Conservation (phyloP, 2,329 filamentous ascomycete genomes). For the Elsinoe australis region DNA sequence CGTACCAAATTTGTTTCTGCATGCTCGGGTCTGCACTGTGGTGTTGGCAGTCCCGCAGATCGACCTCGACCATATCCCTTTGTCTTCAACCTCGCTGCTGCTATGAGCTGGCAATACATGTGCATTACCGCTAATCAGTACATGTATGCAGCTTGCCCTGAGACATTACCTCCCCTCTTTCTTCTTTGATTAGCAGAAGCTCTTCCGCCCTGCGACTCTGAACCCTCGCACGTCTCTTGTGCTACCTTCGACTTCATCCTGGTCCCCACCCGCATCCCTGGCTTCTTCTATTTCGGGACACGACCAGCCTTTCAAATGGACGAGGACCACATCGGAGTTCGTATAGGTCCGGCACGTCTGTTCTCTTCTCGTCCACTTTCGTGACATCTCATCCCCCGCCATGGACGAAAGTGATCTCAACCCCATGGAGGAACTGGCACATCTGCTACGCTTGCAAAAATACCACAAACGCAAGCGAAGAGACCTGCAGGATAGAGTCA, state of each 20-base stretch:
- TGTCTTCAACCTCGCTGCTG: not conserved
- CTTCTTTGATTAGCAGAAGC: not conserved
- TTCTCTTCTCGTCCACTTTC: not conserved
- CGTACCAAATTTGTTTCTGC: constrained; percentile 13
- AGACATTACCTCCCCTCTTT: not conserved
- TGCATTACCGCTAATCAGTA: constrained; percentile 10
- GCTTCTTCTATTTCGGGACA: not conserved
- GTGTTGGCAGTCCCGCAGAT: constrained; percentile 11
- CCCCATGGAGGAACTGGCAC: constrained; percentile 62
- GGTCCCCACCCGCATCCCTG: not conserved
- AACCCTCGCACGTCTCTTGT: constrained; percentile 6
- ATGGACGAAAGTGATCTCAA: constrained; percentile 3
- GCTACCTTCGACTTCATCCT: constrained; percentile 6
- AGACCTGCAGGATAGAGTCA: constrained; percentile 64
- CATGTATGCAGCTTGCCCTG: constrained; percentile 1
- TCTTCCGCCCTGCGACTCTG: not conserved
- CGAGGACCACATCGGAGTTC: not conserved
- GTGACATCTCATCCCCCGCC: not conserved
- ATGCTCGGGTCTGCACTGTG: constrained; percentile 8
- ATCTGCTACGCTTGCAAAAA: constrained; percentile 67
- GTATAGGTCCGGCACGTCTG: not conserved
- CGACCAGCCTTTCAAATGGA: not conserved
- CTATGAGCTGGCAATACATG: constrained; percentile 15
- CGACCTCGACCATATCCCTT: not conserved
- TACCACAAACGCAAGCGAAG: constrained; percentile 75